phyloP scores from a whole-genome alignment of 2,329 filamentous ascomycete species.

The Pestalotiopsis sp. region DNA sequence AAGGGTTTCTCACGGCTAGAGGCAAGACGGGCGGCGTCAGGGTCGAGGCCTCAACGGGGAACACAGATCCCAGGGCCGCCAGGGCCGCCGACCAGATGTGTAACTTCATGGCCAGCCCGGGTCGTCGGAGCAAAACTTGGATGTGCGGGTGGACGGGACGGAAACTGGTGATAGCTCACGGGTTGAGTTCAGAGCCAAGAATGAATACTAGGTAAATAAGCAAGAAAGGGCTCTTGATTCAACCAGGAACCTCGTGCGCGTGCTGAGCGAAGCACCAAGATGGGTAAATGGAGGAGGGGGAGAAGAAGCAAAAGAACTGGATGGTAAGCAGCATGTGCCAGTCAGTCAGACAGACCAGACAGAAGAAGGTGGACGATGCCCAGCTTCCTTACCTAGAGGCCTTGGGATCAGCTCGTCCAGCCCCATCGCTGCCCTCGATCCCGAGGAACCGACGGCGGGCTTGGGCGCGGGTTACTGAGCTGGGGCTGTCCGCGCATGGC shows the following conservation, averaged over 20 bases:
- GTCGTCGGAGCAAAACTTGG: neutral
- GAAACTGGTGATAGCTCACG: neutral
- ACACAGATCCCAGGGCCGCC: conserved; percentile 30
- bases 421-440: neutral
- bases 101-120: conserved; percentile 26
- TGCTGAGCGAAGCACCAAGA: neutral
- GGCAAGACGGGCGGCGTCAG: conserved; percentile 60
- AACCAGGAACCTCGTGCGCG: neutral
- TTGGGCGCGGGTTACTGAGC: neutral
- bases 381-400: neutral
- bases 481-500: neutral
- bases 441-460: neutral
- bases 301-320: neutral
- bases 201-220: neutral
- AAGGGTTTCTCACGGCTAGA: conserved; percentile 61
- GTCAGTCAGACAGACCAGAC: too few species aligned
- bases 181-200: neutral
- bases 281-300: neutral
- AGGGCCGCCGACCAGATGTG: conserved; percentile 20
- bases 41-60: conserved; percentile 47
- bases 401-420: neutral
- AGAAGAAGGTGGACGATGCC: neutral
- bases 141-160: neutral
- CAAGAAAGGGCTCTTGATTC: neutral
- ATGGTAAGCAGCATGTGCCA: neutral